Conservation (phyloP, 176 grass and related monocot species). For the Oryza rufipogon region DNA sequence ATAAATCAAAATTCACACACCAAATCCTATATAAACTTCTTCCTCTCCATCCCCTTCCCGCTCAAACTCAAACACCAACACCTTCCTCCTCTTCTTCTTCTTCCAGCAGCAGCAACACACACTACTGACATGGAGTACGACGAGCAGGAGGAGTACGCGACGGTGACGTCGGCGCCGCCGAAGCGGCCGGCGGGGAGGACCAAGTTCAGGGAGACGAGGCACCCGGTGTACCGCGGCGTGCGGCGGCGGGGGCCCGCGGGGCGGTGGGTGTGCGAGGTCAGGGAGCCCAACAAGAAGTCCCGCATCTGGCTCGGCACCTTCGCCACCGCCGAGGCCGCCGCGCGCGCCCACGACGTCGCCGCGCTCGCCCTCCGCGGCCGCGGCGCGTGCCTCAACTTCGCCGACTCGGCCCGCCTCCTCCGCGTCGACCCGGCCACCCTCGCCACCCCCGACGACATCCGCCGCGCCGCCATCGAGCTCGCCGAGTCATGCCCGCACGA, state of each 20-base stretch:
- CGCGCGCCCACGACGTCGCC: constrained; percentile 90
- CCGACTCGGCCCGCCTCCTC: constrained; percentile 70
- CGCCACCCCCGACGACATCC: constrained; percentile 69
- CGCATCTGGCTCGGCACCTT: constrained; percentile 96
- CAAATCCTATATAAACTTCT: constrained; percentile 44
- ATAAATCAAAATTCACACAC: background rate
- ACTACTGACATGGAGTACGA: background rate
- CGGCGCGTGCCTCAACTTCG: constrained; percentile 72
- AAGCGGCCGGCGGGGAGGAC: constrained; percentile 76
- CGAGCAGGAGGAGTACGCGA: constrained; percentile 32
- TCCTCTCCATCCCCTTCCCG: background rate
- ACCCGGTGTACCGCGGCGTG: constrained; percentile 80
- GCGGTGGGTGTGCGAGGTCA: constrained; percentile 80
- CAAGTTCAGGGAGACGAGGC: constrained; percentile 92
- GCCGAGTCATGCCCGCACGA: constrained; percentile 54
- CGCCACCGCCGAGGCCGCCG: constrained; percentile 75
- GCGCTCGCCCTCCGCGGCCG: constrained; percentile 65
- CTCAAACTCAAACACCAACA: background rate
- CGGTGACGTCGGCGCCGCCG: constrained; percentile 63
- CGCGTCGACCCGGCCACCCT: constrained; percentile 55
- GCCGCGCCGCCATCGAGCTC: constrained; percentile 67
- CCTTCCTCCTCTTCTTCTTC: background rate
- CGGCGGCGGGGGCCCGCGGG: constrained; percentile 59
- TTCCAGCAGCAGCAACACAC: background rate
- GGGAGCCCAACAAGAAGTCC: constrained; percentile 87